Percentiles rank a stretch among this genome's conserved stretches.
Conservation (phyloP, 208 protist genomes). For the Zelonia costaricensis region DNA sequence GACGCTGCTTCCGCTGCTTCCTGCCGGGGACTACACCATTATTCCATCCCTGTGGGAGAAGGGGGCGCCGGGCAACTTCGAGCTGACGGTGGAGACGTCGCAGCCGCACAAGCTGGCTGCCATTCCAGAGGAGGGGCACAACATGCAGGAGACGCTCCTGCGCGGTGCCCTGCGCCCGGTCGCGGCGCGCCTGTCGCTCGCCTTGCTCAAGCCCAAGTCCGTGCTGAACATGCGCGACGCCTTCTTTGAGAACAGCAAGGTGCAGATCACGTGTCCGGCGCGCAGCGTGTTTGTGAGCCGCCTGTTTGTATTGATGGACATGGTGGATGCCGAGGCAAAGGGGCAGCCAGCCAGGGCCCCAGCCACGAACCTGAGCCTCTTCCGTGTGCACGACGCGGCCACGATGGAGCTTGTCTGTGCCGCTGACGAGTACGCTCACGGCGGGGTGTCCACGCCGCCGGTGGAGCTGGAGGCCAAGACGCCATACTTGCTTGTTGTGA, state of each 20-base stretch:
- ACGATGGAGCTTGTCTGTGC: slow-evolving; percentile 64
- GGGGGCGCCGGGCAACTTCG: slow-evolving; percentile 54
- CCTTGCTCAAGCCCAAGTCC: slow-evolving; percentile 17
- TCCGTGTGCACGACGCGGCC: slow-evolving; percentile 36
- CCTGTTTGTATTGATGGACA: slow-evolving; percentile 50
- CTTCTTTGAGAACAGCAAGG: slow-evolving; percentile 68
- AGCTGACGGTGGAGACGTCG: slow-evolving; percentile 67
- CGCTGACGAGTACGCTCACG: slow-evolving; percentile 46
- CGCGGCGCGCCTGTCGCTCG: slow-evolving; percentile 11
- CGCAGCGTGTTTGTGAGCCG: slow-evolving; percentile 43
- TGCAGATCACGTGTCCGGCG: slow-evolving; percentile 34
- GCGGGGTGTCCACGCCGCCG: slow-evolving; percentile 43
- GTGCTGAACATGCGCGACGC: slow-evolving; percentile 39
- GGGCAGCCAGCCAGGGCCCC: slow-evolving; percentile 20
- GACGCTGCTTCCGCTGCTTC: slow-evolving; percentile 52
- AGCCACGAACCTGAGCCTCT: slow-evolving; percentile 58
- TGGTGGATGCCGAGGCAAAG: slow-evolving; percentile 36
- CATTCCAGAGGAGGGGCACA: slow-evolving; percentile 49
- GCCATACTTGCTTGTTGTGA: slow-evolving; percentile 66
- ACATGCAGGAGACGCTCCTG: slow-evolving; percentile 42
- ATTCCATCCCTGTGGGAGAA: slow-evolving; percentile 68
- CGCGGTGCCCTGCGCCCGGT: slow-evolving; percentile 34
- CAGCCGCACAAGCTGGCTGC: slow-evolving; percentile 46
- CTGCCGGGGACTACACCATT: slow-evolving; percentile 73
- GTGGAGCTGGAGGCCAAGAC: slow-evolving; percentile 48